Conservation (phyloP, 106 monocot genomes). For the Dendrobium nobile region DNA sequence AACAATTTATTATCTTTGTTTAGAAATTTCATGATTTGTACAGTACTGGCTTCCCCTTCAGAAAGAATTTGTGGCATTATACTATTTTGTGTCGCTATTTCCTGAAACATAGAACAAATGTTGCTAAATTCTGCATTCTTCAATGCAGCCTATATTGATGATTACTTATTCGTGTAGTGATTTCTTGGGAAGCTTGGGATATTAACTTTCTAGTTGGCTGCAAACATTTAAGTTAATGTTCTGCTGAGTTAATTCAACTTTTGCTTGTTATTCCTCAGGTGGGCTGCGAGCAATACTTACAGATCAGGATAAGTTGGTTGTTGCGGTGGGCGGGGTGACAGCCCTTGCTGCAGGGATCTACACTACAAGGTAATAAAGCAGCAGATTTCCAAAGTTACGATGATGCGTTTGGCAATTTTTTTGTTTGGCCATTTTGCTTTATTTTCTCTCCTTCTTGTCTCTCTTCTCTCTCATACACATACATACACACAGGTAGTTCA, state of each 20-base stretch:
- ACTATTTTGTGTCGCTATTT: not conserved
- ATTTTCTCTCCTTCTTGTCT: not conserved
- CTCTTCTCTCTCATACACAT: not conserved
- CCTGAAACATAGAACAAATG: not conserved
- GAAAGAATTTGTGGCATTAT: not conserved
- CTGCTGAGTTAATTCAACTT: not conserved
- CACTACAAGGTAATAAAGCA: slow-evolving; percentile 62
- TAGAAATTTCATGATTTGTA: not conserved
- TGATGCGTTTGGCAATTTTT: not conserved
- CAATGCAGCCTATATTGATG: not conserved
- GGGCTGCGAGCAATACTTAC: slow-evolving; percentile 77
- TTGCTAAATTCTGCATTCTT: not conserved
- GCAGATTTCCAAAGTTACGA: not conserved
- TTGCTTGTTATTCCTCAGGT: slow-evolving; percentile 33
- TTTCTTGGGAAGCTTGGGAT: not conserved
- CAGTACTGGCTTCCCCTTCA: not conserved
- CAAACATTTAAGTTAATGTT: not conserved
- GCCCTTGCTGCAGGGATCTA: slow-evolving; percentile 94
- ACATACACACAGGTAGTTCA: not conserved
- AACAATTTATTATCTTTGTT: not conserved
- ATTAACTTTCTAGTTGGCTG: not conserved
- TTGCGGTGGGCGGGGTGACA: slow-evolving; percentile 84
- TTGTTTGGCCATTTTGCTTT: not conserved
- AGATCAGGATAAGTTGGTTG: slow-evolving; percentile 89
- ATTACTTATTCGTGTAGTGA: not conserved